Percentiles rank a stretch among this genome's conserved stretches.
Conservation (phyloP, 2,329 filamentous ascomycete species). For the Ceratocystis diversiconidia region DNA sequence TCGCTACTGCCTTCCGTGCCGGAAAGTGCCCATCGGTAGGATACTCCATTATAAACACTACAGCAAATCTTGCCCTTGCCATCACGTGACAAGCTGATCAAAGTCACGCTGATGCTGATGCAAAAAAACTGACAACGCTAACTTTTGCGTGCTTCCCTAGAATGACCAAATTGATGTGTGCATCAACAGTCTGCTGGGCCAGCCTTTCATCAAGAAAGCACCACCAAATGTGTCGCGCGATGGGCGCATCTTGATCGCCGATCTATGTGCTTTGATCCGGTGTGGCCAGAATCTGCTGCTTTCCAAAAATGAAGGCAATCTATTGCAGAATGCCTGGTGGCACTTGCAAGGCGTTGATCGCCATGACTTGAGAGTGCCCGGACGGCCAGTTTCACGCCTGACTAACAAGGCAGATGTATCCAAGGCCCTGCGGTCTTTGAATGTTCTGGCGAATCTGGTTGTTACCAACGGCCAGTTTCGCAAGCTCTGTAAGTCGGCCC, state of each 20-base stretch:
- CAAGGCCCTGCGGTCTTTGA: constrained; percentile 68
- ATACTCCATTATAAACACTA: constrained; percentile 18
- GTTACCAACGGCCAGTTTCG: constrained; percentile 95
- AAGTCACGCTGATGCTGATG: not conserved
- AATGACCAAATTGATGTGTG: constrained; percentile 95
- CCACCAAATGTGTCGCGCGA: constrained; percentile 68
- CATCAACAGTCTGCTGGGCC: constrained; percentile 71
- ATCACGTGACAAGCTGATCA: not conserved
- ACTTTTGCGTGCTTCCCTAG: constrained; percentile 28
- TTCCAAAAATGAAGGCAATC: constrained; percentile 87
- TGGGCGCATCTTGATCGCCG: constrained; percentile 62
- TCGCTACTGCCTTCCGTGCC: constrained; percentile 67
- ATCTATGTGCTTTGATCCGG: constrained; percentile 65
- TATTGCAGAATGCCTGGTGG: constrained; percentile 95
- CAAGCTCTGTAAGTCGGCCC: constrained; percentile 56
- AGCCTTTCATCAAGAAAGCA: constrained; percentile 53
- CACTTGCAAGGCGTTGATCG: constrained; percentile 65
- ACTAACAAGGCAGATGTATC: constrained; percentile 70
- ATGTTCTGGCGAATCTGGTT: constrained; percentile 74
- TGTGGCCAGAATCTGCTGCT: constrained; percentile 74
- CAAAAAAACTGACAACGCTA: not conserved
- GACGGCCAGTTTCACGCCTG: constrained; percentile 58
- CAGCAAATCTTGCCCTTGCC: not conserved
- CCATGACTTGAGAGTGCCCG: constrained; percentile 46
- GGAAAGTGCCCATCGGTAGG: constrained; percentile 83